Conservation (phyloP, 345 rosid species). For the Anacardium occidentale region DNA sequence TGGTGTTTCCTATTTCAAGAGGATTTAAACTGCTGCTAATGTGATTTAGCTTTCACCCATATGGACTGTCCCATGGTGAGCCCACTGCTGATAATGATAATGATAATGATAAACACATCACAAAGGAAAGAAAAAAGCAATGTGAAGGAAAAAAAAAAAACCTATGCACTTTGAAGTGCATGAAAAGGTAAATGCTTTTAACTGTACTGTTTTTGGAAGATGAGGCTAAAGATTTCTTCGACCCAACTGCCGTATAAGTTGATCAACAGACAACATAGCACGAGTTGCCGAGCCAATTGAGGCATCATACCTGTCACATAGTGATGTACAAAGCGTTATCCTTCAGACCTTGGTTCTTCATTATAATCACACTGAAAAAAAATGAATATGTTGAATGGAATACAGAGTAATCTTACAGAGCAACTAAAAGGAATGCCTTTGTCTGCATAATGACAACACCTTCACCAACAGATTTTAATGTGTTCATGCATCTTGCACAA, state of each 20-base stretch:
- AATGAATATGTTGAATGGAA: neutral
- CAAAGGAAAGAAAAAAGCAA: neutral
- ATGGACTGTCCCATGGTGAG: neutral
- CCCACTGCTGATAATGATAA: neutral
- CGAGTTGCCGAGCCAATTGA: slow-evolving; percentile 68
- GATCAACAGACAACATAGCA: slow-evolving; percentile 72
- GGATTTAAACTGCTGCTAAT: no score
- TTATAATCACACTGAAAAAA: neutral
- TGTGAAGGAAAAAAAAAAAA: neutral
- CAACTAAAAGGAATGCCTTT: slow-evolving; percentile 55
- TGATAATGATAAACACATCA: no score
- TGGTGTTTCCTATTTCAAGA: no score
- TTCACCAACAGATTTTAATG: slow-evolving; percentile 67
- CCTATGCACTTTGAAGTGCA: neutral
- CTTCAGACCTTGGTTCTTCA: neutral
- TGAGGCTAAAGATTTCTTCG: slow-evolving; percentile 34
- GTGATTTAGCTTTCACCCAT: neutral
- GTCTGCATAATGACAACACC: slow-evolving; percentile 84
- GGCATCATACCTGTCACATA: slow-evolving; percentile 63
- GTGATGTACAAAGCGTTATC: neutral
- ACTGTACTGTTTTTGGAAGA: slow-evolving; percentile 5
- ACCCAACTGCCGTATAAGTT: slow-evolving; percentile 49
- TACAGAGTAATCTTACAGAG: slow-evolving; percentile 48
- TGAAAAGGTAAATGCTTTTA: slow-evolving; percentile 9
- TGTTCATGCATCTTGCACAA: slow-evolving; percentile 69